These are phyloP conservation scores for Dioscorea alata DNA, from an alignment of 106 monocot genomes.

Conservation along the genomic window DNA sequence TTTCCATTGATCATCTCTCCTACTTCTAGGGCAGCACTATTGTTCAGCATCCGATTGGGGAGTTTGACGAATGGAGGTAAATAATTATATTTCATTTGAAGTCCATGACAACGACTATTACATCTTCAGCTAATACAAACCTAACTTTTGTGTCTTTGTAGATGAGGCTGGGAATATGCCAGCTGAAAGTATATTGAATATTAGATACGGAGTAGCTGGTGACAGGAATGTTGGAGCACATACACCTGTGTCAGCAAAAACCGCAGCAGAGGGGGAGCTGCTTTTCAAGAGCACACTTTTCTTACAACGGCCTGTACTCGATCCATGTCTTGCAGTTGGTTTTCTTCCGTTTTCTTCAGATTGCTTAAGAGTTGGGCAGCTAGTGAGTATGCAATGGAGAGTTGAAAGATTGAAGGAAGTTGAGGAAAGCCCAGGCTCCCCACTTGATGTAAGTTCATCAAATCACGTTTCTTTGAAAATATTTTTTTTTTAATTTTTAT, in stretches of 20 bases:
- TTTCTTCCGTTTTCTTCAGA: conserved; percentile 84
- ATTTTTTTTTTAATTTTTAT: neutral
- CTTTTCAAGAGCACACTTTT: conserved; percentile 58
- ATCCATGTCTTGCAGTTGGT: conserved; percentile 88
- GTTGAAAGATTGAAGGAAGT: conserved; percentile 70
- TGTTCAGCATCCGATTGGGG: conserved; percentile 55
- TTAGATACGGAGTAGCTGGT: conserved; percentile 70
- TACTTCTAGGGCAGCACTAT: conserved; percentile 71
- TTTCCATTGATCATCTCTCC: conserved; percentile 80
- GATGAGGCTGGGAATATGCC: conserved; percentile 35
- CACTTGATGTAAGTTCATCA: conserved; percentile 35
- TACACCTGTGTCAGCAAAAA: conserved; percentile 26
- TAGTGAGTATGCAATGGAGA: conserved; percentile 85
- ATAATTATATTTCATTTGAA: neutral
- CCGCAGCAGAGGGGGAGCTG: conserved; percentile 24
- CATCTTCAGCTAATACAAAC: no score
- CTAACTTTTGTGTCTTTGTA: conserved; percentile 12
- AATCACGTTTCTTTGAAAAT: neutral
- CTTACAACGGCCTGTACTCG: conserved; percentile 76
- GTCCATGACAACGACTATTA: neutral
- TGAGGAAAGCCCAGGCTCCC: conserved; percentile 17
- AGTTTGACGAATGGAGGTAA: conserved; percentile 25
- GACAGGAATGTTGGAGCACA: conserved; percentile 80
- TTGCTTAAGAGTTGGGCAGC: conserved; percentile 80
- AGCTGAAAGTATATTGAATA: conserved; percentile 67